A percentile compares a stretch with the other conserved stretches of the same genome.
Conservation (phyloP, 176 grass and related monocot genomes). For the Oryza officinalis region DNA sequence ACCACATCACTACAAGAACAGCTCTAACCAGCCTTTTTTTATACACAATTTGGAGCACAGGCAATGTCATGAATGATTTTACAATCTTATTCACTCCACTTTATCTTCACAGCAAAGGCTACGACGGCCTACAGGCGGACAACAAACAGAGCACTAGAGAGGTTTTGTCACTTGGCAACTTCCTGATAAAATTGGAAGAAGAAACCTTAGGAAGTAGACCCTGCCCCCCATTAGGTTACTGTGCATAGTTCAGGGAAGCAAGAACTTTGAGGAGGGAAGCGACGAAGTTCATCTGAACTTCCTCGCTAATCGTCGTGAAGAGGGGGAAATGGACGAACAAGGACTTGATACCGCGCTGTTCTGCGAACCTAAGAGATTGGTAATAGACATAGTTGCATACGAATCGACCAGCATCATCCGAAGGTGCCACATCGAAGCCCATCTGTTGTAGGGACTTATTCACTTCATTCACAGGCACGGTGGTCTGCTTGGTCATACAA, state of each 20-base stretch:
- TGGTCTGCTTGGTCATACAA: constrained; percentile 49
- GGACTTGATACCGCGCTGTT: constrained; percentile 60
- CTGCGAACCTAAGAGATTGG: constrained; percentile 77
- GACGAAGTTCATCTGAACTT: constrained; percentile 75
- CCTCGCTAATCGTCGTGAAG: constrained; percentile 68
- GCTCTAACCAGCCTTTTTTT: neutral
- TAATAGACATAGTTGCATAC: constrained; percentile 93
- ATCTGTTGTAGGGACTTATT: constrained; percentile 52
- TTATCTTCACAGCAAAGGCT: neutral
- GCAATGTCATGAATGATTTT: constrained; percentile 12
- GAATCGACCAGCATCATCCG: constrained; percentile 77
- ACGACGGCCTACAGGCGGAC: neutral
- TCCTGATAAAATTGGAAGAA: neutral
- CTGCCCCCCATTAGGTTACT: neutral
- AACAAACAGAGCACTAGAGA: neutral
- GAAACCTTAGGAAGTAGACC: neutral
- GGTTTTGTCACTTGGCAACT: neutral
- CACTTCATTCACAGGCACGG: constrained; percentile 57
- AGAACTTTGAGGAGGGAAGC: constrained; percentile 69
- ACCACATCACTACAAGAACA: neutral
- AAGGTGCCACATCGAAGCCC: constrained; percentile 66
- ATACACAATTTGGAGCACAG: neutral
- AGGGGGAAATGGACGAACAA: constrained; percentile 88
- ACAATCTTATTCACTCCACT: constrained; percentile 18
- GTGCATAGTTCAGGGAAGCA: constrained; percentile 35